Conservation (phyloP, 2,329 filamentous ascomycete species). For the Diaporthe sp. region DNA sequence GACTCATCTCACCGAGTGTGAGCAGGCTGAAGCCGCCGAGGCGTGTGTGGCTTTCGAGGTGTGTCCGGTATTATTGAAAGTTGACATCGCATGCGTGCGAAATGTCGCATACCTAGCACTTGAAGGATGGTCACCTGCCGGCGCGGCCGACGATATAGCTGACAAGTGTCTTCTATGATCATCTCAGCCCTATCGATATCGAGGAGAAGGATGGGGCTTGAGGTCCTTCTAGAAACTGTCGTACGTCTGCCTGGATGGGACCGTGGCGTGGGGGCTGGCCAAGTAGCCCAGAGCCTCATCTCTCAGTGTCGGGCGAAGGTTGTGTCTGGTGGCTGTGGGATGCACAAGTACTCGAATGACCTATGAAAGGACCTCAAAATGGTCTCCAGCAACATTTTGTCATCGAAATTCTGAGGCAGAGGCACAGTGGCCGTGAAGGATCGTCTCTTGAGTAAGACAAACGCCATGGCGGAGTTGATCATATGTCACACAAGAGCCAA, state of each 20-base stretch:
- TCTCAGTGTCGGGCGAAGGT: not conserved
- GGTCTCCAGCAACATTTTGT: not conserved
- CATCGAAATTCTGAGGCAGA: not conserved
- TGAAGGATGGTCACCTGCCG: slow-evolving; percentile 6
- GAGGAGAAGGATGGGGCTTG: not conserved
- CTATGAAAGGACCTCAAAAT: not conserved
- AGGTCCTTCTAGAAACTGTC: not conserved
- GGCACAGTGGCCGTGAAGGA: slow-evolving; percentile 16
- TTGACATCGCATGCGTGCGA: not conserved
- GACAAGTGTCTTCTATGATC: not conserved
- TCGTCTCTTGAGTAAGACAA: slow-evolving; percentile 20
- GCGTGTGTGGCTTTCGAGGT: not conserved
- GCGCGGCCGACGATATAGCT: slow-evolving; percentile 11
- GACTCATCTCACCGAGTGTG: not conserved
- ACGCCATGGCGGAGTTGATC: slow-evolving; percentile 24
- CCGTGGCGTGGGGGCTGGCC: not conserved
- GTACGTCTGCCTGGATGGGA: not conserved
- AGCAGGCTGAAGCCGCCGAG: not conserved
- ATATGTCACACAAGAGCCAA: slow-evolving; percentile 8
- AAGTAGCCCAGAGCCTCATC: not conserved
- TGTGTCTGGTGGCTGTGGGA: slow-evolving; percentile 12
- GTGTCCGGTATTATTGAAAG: not conserved
- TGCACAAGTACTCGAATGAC: not conserved
- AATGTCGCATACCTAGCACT: not conserved
- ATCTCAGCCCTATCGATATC: not conserved